Percentiles rank a stretch among this genome's conserved stretches.
Evolutionary conservation across 306 rosid species (phyloP).

Genomic region (Cyamopsis tetragonoloba): DNA sequence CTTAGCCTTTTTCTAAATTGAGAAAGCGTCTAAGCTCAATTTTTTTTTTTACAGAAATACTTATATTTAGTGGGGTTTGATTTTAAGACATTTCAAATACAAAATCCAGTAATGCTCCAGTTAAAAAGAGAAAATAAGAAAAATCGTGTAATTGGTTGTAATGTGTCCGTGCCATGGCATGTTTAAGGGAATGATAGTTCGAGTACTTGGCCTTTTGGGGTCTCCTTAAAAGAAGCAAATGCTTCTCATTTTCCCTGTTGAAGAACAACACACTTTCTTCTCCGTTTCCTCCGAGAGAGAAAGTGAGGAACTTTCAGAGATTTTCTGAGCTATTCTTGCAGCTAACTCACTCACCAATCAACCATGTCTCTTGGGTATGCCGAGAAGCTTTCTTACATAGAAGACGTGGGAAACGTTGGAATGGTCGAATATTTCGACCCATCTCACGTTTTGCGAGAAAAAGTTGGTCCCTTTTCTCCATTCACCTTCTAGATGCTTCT

Average conservation of each 20-base stretch:
- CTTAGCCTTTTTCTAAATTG: too few species aligned
- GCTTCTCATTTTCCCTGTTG: not conserved
- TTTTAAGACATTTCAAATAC: not conserved
- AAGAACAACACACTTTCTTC: slow-evolving; percentile 18
- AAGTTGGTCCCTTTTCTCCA: slow-evolving; percentile 38
- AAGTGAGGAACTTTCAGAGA: slow-evolving; percentile 24
- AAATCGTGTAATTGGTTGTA: not conserved
- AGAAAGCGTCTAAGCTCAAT: too few species aligned
- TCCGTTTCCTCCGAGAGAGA: slow-evolving; percentile 19
- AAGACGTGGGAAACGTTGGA: slow-evolving; percentile 95
- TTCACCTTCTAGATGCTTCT: slow-evolving; percentile 12
- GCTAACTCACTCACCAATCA: slow-evolving; percentile 10
- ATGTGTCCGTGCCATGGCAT: not conserved
- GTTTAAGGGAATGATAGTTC: not conserved
- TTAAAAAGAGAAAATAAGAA: not conserved
- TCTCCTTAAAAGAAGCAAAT: slow-evolving; percentile 35
- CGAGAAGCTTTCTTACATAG: slow-evolving; percentile 93
- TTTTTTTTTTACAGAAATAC: too few species aligned
- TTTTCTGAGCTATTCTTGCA: not conserved
- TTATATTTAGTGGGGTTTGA: too few species aligned
- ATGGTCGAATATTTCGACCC: slow-evolving; percentile 85
- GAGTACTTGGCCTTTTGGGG: slow-evolving; percentile 32
- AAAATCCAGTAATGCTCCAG: not conserved
- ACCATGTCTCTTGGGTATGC: slow-evolving; percentile 96
- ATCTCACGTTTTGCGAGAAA: slow-evolving; percentile 67